Evolutionary conservation across 192 early-diverging fungal genomes (phyloP).

Genomic region (Entomortierella parvispora): DNA sequence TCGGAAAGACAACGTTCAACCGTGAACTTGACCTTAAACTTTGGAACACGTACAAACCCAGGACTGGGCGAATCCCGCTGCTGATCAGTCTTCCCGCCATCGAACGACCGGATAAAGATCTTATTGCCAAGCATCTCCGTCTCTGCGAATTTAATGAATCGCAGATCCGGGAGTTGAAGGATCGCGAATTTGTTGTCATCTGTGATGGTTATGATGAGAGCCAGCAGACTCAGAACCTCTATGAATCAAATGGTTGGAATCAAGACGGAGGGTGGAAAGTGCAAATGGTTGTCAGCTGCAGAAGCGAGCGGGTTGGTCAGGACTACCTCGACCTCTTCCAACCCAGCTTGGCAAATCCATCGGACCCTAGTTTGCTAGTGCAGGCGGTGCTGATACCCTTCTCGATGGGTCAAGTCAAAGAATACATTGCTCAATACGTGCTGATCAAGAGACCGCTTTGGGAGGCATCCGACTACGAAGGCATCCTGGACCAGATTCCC

Average conservation of each 20-base stretch:
- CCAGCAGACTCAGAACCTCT: not conserved
- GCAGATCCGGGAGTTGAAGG: conserved; percentile 13
- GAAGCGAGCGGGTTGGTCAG: no score
- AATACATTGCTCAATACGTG: not conserved
- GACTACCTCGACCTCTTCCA: no score
- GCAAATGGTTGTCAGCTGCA: no score
- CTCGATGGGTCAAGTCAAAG: no score
- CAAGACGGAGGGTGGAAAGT: not conserved
- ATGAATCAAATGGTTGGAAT: not conserved
- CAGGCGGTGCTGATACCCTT: no score
- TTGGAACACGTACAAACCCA: not conserved
- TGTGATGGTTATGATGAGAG: conserved; percentile 5
- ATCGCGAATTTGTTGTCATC: not conserved
- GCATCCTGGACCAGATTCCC: not conserved
- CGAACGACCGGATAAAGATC: not conserved
- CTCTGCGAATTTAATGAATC: not conserved
- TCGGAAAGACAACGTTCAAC: conserved; percentile 10
- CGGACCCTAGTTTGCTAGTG: no score
- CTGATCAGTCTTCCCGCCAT: conserved; percentile 3
- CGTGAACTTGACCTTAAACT: not conserved
- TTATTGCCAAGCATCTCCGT: conserved; percentile 4
- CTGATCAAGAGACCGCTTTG: not conserved
- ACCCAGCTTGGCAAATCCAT: no score
- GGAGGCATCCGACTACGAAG: not conserved
- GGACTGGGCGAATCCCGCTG: not conserved